Percentiles rank a stretch among this genome's conserved stretches.
Evolutionary conservation across 2,329 filamentous ascomycete species (phyloP).

Genomic region (Ophiostoma sp.): DNA sequence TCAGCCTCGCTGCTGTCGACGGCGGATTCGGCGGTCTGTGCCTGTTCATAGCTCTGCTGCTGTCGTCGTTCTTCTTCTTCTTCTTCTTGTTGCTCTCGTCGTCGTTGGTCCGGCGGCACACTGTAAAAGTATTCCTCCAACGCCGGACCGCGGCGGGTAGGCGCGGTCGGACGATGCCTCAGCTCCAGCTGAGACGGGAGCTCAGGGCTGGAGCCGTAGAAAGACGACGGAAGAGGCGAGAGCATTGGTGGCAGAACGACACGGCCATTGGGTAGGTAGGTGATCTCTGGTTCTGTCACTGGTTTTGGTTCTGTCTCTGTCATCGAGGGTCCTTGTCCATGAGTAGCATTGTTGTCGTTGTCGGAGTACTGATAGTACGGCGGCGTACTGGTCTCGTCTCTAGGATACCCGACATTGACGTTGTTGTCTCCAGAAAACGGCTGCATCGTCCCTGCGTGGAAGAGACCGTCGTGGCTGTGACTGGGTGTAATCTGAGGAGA

Average conservation of each 20-base stretch:
- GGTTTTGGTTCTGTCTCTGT: not conserved
- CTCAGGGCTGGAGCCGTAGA: not conserved
- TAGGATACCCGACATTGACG: not conserved
- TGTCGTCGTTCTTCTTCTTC: too few relatives aligned
- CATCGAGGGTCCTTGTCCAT: not conserved
- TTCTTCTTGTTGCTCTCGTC: too few relatives aligned
- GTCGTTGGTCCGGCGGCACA: too few relatives aligned
- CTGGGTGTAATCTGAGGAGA: too few relatives aligned
- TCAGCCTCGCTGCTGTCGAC: not conserved
- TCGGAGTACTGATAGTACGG: not conserved
- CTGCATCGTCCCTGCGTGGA: not conserved
- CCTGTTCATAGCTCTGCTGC: too few relatives aligned
- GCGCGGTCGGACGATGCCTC: too few relatives aligned
- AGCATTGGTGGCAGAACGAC: not conserved
- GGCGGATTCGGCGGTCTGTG: too few relatives aligned
- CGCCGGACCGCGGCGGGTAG: too few relatives aligned
- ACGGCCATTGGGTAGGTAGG: not conserved
- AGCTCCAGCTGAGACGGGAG: not conserved
- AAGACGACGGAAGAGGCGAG: not conserved
- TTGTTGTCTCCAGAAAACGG: not conserved
- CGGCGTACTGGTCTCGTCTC: not conserved
- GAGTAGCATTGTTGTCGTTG: not conserved
- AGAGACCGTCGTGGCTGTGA: not conserved
- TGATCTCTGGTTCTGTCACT: not conserved
- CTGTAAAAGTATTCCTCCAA: too few relatives aligned